Percentiles rank a stretch among this genome's conserved stretches.
Conservation (phyloP, 148 eudicot species). For the Cornus kousa region DNA sequence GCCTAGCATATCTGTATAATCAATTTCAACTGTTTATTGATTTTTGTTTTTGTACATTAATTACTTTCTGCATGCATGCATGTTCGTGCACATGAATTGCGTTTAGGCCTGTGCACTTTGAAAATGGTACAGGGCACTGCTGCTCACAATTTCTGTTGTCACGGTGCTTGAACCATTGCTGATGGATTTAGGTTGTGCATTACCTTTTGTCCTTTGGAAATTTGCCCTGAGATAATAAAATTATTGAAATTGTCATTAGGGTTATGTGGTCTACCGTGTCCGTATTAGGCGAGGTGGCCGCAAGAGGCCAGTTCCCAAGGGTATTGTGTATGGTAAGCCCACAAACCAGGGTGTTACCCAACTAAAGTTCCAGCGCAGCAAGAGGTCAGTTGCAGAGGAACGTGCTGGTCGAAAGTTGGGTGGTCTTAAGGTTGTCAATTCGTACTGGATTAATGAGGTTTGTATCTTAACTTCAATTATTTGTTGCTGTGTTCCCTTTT, state of each 20-base stretch:
- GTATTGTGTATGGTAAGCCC: conserved; percentile 44
- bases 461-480: not conserved
- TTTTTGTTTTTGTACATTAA: too few species aligned
- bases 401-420: conserved; percentile 40
- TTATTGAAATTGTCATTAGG: conserved; percentile 11
- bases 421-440: conserved; percentile 43
- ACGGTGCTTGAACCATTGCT: not conserved
- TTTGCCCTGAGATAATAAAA: too few species aligned
- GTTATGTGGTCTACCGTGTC: conserved; percentile 36
- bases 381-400: conserved; percentile 49
- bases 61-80: too few species aligned
- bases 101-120: too few species aligned
- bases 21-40: too few species aligned
- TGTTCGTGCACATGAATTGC: too few species aligned
- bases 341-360: conserved; percentile 47
- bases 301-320: conserved; percentile 47
- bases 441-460: conserved; percentile 49
- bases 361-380: conserved; percentile 43
- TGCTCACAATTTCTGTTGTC: too few species aligned
- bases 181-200: not conserved
- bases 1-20: too few species aligned
- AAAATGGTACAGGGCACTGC: too few species aligned
- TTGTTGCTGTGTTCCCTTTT: not conserved
- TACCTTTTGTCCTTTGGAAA: not conserved
- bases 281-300: conserved; percentile 44